Evolutionary conservation across 768 basidiomycete genomes (phyloP).

Genomic region (Xerocomellus intermedius): DNA sequence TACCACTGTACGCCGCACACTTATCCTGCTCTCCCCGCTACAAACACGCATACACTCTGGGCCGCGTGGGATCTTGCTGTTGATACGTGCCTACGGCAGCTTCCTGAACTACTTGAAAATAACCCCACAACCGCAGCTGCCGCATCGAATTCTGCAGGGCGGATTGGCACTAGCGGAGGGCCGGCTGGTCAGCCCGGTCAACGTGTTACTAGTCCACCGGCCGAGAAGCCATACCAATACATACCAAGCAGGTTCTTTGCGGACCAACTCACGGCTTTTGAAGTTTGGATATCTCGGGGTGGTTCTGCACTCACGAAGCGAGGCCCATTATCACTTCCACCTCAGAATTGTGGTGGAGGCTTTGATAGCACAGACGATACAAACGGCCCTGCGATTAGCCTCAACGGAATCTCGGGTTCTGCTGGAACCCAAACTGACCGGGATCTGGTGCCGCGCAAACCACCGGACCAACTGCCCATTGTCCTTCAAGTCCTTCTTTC

Average conservation of each 20-base stretch:
- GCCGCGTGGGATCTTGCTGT: slow-evolving; percentile 97
- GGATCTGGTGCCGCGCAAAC: slow-evolving; percentile 77
- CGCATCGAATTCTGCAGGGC: slow-evolving; percentile 23
- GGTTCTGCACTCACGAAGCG: slow-evolving; percentile 79
- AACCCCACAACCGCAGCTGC: slow-evolving; percentile 22
- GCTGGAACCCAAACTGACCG: slow-evolving; percentile 22
- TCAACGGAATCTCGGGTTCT: slow-evolving; percentile 6
- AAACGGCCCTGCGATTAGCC: slow-evolving; percentile 18
- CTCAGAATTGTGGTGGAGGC: slow-evolving; percentile 37
- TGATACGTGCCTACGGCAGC: slow-evolving; percentile 88
- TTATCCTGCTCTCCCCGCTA: slow-evolving; percentile 85
- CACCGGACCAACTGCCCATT: slow-evolving; percentile 96
- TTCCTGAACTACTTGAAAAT: slow-evolving; percentile 75
- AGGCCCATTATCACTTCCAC: slow-evolving; percentile 72
- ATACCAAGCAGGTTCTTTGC: slow-evolving; percentile 90
- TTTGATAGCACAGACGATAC: slow-evolving; percentile 22
- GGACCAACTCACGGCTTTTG: slow-evolving; percentile 95
- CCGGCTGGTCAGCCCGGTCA: slow-evolving; percentile 14
- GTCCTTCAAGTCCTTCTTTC: slow-evolving; percentile 96
- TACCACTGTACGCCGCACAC: slow-evolving; percentile 97
- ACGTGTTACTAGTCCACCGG: slow-evolving; percentile 21
- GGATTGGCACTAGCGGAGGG: slow-evolving; percentile 9
- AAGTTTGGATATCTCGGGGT: slow-evolving; percentile 96
- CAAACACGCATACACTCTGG: slow-evolving; percentile 98
- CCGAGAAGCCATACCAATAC: slow-evolving; percentile 64